Conservation (phyloP, 306 rosid species). For the Trichosanthes truncata region DNA sequence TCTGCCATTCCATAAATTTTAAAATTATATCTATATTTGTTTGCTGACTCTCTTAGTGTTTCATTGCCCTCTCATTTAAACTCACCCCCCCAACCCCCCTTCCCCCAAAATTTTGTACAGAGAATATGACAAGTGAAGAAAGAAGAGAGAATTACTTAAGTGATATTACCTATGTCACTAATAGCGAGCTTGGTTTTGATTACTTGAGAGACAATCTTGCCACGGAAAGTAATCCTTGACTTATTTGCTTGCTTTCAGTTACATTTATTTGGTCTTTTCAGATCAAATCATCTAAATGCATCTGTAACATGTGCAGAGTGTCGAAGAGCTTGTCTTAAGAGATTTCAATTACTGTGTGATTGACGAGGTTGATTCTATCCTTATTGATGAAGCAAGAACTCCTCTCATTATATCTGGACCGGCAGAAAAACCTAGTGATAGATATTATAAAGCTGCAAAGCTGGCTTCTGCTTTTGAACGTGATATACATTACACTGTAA, state of each 20-base stretch:
- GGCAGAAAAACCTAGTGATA: constrained; percentile 90
- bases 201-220: constrained; percentile 98
- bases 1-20: background rate
- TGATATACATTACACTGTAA: constrained; percentile 91
- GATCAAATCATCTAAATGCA: constrained; percentile 18
- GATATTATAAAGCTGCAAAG: constrained; percentile 87
- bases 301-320: constrained; percentile 58
- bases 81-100: background rate
- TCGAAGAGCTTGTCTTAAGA: constrained; percentile 91
- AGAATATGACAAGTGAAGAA: constrained; percentile 93
- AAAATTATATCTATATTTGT: background rate
- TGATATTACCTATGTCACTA: constrained; percentile 93
- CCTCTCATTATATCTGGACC: constrained; percentile 97
- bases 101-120: constrained; percentile 34
- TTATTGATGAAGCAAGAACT: constrained; percentile 95
- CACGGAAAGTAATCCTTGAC: constrained; percentile 95
- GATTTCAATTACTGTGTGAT: constrained; percentile 79
- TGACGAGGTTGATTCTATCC: constrained; percentile 99
- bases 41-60: background rate
- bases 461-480: constrained; percentile 81
- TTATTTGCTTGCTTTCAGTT: constrained; percentile 27
- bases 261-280: constrained; percentile 11
- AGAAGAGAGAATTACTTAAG: constrained; percentile 84
- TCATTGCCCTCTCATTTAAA: background rate
- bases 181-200: constrained; percentile 98